Conservation (phyloP, 768 basidiomycete species). For the Omphalotus guepiniiformis region DNA sequence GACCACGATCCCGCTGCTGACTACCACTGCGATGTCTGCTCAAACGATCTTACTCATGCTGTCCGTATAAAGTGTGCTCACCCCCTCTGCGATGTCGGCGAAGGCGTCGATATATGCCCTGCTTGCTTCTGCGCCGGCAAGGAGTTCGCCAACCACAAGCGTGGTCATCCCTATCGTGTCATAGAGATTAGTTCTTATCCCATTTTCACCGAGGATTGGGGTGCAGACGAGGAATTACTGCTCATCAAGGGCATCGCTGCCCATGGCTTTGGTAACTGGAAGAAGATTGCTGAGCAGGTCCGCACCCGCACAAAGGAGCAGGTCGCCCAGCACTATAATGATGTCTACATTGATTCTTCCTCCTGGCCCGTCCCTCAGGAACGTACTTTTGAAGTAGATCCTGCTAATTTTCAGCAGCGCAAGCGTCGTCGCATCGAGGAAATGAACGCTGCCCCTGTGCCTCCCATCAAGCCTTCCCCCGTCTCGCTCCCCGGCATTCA, state of each 20-base stretch:
- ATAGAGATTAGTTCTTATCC: slow-evolving; percentile 96
- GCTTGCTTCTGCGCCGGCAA: slow-evolving; percentile 89
- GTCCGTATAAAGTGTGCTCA: slow-evolving; percentile 96
- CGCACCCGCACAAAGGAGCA: slow-evolving; percentile 94
- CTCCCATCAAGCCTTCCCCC: slow-evolving; percentile 68
- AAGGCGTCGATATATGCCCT: slow-evolving; percentile 91
- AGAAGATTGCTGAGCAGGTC: slow-evolving; percentile 90
- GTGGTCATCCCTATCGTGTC: slow-evolving; percentile 86
- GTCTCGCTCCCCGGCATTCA: slow-evolving; percentile 90
- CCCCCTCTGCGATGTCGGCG: slow-evolving; percentile 54
- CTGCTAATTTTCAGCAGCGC: slow-evolving; percentile 79
- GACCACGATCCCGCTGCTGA: slow-evolving; percentile 82
- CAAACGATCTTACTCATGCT: slow-evolving; percentile 90
- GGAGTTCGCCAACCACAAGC: slow-evolving; percentile 82
- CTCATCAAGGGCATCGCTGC: slow-evolving; percentile 83
- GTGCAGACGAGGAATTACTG: slow-evolving; percentile 91
- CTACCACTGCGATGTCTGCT: slow-evolving; percentile 81
- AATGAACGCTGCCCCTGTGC: slow-evolving; percentile 56
- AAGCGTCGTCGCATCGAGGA: slow-evolving; percentile 87
- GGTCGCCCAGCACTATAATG: slow-evolving; percentile 83
- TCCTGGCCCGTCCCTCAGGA: slow-evolving; percentile 80
- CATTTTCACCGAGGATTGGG: slow-evolving; percentile 94
- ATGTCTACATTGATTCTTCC: slow-evolving; percentile 74
- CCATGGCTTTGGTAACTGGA: slow-evolving; percentile 95
- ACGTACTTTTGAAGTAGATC: slow-evolving; percentile 62